A percentile compares a stretch with the other conserved stretches of the same genome.
phyloP scores from a whole-genome alignment of 83 land plant species.

The Picea abies region DNA sequence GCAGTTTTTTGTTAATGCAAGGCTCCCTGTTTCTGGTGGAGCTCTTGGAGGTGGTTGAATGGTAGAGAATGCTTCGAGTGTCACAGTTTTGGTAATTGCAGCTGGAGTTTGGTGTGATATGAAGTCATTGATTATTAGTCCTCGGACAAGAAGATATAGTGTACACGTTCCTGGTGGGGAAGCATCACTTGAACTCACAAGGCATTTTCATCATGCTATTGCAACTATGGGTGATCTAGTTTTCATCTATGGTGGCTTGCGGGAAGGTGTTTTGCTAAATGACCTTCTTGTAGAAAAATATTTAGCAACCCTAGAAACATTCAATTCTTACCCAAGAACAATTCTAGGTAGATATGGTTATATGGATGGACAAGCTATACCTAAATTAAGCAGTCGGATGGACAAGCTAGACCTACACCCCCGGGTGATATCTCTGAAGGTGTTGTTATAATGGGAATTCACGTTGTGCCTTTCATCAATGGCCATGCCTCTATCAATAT shows the following conservation, averaged over 20 bases:
- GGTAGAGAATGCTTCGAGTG: too few relatives aligned
- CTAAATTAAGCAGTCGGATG: too few relatives aligned
- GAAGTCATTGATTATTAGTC: slow-evolving; percentile 43
- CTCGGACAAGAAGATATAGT: slow-evolving; percentile 48
- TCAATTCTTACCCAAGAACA: slow-evolving; percentile 24
- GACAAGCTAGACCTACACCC: neutral
- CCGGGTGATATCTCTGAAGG: slow-evolving; percentile 5
- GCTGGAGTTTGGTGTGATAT: slow-evolving; percentile 66
- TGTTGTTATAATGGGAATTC: slow-evolving; percentile 28
- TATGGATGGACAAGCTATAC: neutral
- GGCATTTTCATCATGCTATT: slow-evolving; percentile 62
- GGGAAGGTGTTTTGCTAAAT: slow-evolving; percentile 47
- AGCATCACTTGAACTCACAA: slow-evolving; percentile 44
- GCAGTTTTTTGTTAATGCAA: too few relatives aligned
- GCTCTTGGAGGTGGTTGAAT: too few relatives aligned
- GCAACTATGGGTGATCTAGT: slow-evolving; percentile 58
- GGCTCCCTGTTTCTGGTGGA: too few relatives aligned
- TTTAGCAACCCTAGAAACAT: slow-evolving; percentile 40
- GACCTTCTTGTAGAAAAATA: slow-evolving; percentile 59
- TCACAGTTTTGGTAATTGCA: slow-evolving; percentile 50
- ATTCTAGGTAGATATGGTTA: slow-evolving; percentile 3
- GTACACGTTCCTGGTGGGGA: slow-evolving; percentile 52
- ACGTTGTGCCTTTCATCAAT: slow-evolving; percentile 39
- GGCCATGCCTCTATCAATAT: neutral
- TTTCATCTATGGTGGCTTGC: slow-evolving; percentile 5